Base-by-base conservation (phyloP, 179 eudicot genomes). In the Drosera spatulata region DNA sequence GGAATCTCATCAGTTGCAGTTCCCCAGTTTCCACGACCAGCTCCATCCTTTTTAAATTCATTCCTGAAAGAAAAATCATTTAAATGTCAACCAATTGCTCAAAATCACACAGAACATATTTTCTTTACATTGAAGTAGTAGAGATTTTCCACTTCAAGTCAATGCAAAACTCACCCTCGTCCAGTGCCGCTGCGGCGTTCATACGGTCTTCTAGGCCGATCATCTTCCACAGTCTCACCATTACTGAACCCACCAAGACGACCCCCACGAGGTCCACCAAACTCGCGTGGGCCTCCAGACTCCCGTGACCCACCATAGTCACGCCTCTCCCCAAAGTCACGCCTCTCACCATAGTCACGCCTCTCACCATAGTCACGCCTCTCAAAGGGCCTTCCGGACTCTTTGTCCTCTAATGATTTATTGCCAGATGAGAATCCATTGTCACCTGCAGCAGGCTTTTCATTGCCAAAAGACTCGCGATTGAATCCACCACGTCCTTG, bases 11-110 rank as follows among this genome's bases (percentile, higher is more conserved):
- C 97, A 74, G 76, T 47, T 56, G 81, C 60, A 54, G 88, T 63
- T 68, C 99, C 99, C 99, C 99, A 94, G 77, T 94, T 90, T 53
- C 97, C 97, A 55, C 96, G 84, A 47, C 99, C 99, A 73, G 95
- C 62, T 58, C 99, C 97, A 22, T 90, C 97, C 38, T 94, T 94
- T 65, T 90, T 94, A 66, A 83, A 1, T 55, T 87, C 97, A 71
- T 72, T 69, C 46, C 99, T 94, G 73, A 61, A 53, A 33, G 56
- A 11, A 43, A 39, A 5, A 52, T 13, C 8, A 43, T 7, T 4
- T 43, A 5, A 15, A 53, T 15, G 43, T 43, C 14, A 13, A 53
- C 44, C 9, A 39, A n/a, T 43, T 42, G 8, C 37, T 39, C 38
- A 4, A 57, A 1, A 2, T 57, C 51, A 63, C n/a, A 61, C 10